These are phyloP conservation scores for Luffa aegyptiaca DNA, from an alignment of 306 rosid species.

Conservation along the genomic window DNA sequence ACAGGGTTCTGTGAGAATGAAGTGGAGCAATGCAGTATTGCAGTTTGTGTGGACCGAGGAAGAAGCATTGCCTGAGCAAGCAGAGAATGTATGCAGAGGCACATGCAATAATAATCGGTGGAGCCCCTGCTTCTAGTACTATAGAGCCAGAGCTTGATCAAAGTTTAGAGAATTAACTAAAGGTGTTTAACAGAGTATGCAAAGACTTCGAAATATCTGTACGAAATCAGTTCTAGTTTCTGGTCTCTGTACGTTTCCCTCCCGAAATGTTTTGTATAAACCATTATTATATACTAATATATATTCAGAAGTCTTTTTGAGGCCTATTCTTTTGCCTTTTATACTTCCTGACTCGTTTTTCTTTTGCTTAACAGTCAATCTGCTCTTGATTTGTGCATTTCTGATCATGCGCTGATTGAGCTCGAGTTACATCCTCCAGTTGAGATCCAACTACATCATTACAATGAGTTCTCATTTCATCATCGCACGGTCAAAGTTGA, in stretches of 20 bases:
- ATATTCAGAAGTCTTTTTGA: not conserved
- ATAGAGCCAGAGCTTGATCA: slow-evolving; percentile 69
- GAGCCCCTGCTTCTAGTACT: slow-evolving; percentile 29
- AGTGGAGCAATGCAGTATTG: slow-evolving; percentile 55
- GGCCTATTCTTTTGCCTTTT: not conserved
- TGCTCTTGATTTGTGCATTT: not conserved
- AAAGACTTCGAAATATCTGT: not conserved
- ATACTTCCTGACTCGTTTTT: not conserved
- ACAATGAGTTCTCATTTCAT: slow-evolving; percentile 1
- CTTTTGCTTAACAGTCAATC: not conserved
- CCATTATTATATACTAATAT: not conserved
- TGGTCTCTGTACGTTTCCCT: not conserved
- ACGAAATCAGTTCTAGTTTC: not conserved
- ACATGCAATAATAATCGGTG: slow-evolving; percentile 78
- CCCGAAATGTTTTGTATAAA: not conserved
- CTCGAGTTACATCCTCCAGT: not conserved
- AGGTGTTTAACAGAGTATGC: slow-evolving; percentile 25
- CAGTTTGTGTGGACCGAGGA: slow-evolving; percentile 85
- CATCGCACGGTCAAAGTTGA: not conserved
- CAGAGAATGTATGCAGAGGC: slow-evolving; percentile 99
- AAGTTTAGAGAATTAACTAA: slow-evolving; percentile 62
- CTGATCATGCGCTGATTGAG: not conserved
- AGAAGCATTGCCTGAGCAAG: slow-evolving; percentile 91
- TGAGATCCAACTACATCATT: not conserved
- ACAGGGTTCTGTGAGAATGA: slow-evolving; percentile 67